Conservation (phyloP, 2,329 filamentous ascomycete genomes). For the Arthrobotrys conoides region DNA sequence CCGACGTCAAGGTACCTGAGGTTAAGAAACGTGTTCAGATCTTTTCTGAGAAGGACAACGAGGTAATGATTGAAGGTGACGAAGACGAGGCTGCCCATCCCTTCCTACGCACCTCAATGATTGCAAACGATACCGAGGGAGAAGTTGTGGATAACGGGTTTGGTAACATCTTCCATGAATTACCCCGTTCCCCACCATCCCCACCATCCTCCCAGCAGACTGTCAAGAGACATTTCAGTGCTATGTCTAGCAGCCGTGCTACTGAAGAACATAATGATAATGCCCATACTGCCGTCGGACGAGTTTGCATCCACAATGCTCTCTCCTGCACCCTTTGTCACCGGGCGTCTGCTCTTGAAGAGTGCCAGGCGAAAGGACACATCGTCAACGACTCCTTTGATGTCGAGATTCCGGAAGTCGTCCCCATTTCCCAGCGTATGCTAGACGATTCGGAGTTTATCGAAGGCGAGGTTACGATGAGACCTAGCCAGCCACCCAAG, state of each 20-base stretch:
- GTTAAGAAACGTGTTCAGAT: conserved; percentile 58
- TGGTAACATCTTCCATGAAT: conserved; percentile 34
- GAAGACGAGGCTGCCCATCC: conserved; percentile 44
- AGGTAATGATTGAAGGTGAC: conserved; percentile 40
- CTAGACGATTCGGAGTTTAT: conserved; percentile 52
- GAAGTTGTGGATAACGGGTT: conserved; percentile 5
- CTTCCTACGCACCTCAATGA: conserved; percentile 48
- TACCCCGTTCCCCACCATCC: conserved; percentile 26
- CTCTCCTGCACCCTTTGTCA: conserved; percentile 63
- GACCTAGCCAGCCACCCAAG: conserved; percentile 63
- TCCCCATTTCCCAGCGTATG: conserved; percentile 62
- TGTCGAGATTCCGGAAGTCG: conserved; percentile 62
- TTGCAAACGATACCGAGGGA: conserved; percentile 50
- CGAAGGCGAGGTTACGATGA: conserved; percentile 61
- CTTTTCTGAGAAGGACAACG: conserved; percentile 46
- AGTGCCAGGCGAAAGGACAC: conserved; percentile 58
- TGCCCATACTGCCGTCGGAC: conserved; percentile 45
- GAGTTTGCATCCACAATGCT: conserved; percentile 62
- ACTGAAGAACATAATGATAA: conserved; percentile 47
- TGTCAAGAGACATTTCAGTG: conserved; percentile 12
- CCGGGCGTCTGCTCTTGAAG: conserved; percentile 60
- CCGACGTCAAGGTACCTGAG: conserved; percentile 6
- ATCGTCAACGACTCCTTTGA: conserved; percentile 62
- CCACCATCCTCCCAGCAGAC: conserved; percentile 38
- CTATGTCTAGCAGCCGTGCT: conserved; percentile 20